Evolutionary conservation across 1,284 basidiomycete species (phyloP), one percentile per base, ranked within the genome.

Genomic region (Ustilago bromivora): DNA sequence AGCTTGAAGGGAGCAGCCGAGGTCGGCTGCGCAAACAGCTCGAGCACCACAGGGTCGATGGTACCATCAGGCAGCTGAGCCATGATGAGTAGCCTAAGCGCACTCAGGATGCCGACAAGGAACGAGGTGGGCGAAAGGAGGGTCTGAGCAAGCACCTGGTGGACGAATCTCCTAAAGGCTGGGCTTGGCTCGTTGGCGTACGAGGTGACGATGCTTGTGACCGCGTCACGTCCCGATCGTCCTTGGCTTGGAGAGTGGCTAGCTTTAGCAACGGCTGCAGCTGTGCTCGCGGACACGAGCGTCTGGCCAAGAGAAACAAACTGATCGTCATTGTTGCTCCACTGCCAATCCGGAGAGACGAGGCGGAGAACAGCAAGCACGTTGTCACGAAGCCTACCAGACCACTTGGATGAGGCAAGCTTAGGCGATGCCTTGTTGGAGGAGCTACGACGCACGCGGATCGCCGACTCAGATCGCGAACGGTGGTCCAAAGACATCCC

Each of bases 111-210:
- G 28, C 79, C 82, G 7, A 85, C 71, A 23, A 85, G 52, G 59
- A 85, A 79, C 4, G 84, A 81, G 5, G 82, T 76, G 3, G 84
- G 84, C 17, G 82, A 81, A 12, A 85, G 66, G 46, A 84, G 72
- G 0, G 84, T 85, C 66, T 85, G 84, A 17, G 80, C 77, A 15
- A 85, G 71, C 15, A 85, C 84, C 53, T 85, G 83, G 58, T 84
- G 84, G 13, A 76, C 78, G 59, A 85, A 85, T 34, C 79, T 76
- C 10, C 82, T 79, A 59, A 85, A 85, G 11, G 83, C 83, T 4
- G 83, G 83, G 61, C 79, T 84, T 3, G 76, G 73, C 56, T 84
- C 83, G 61, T 78, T 67, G 71, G 78, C 61, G 49, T 68, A 66
- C 60, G 75, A 52, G n/a, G 70, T 70, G 38, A 61, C 53, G 55